Base-by-base conservation (phyloP, 331 rosid species). In the Pyracantha coccinea region DNA sequence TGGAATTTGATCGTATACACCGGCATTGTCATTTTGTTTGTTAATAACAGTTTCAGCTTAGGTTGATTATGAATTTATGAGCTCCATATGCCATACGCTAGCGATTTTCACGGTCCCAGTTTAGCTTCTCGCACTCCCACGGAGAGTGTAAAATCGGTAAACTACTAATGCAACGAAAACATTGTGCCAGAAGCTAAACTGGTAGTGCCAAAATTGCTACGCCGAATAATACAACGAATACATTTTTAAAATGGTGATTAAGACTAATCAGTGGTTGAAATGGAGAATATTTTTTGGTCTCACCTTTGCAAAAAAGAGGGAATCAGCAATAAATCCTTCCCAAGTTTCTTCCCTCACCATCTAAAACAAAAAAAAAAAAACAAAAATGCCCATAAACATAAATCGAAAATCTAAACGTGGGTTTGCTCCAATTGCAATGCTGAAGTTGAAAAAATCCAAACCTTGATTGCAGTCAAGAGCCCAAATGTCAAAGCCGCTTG, bases 261-360 rank as follows among this genome's bases (percentile, higher is more conserved):
- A 50, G 55, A 50, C 55, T 16, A 19, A 20, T 6, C 23, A 38
- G 13, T 19, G 33, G 69, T 11, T 5, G 27, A 29, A 29, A 63
- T 19, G 33, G 28, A 10, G 27, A 65, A 65, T 65, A 2, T 9
- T 14, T 32, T 4, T 65, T 31, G 1, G 53, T 50, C 55, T 50
- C 71, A 95, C 99, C 93, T 95, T 95, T 35, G 85, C 91, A 72
- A 87, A 84, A 85, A 92, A 86, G 80, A 95, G 80, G 7, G 81
- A 73, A 78, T 86, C 91, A n/a, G 88, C 86, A 58, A 89, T 86
- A 76, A 86, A 79, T 53, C 89, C 93, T 81, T 95, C 97, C 92
- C 93, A 84, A 9, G 89, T 90, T 81, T 94, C 99, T 88, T 86
- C 88, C 83, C 80, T 94, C 77, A 85, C 89, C 31, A 84, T 82